phyloP scores from a whole-genome alignment of 2,329 filamentous ascomycete genomes.

The Nemania bipapillata region DNA sequence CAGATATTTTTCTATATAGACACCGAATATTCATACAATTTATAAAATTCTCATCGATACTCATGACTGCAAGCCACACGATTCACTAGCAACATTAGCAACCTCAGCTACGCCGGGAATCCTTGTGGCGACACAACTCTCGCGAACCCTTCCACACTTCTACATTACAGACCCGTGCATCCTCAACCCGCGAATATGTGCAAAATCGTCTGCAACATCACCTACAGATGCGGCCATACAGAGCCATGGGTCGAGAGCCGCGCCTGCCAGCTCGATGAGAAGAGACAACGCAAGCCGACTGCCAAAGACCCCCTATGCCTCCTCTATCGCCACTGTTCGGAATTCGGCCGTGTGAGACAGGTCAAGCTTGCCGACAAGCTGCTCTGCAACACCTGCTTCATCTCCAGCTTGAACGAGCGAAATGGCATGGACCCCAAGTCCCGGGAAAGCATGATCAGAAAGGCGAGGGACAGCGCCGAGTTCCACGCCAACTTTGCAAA shows the following conservation, averaged over 20 bases:
- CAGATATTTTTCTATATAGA: background rate
- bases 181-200: constrained; percentile 6
- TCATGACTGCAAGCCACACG: background rate
- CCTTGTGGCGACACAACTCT: background rate
- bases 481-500: background rate
- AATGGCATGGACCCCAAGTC: background rate
- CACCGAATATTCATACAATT: background rate
- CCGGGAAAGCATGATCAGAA: background rate
- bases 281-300: background rate
- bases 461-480: background rate
- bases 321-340: background rate
- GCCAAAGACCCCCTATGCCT: constrained; percentile 12
- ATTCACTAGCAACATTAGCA: background rate
- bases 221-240: constrained; percentile 9
- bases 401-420: background rate
- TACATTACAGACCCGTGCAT: background rate
- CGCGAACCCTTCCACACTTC: background rate
- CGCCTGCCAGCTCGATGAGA: background rate
- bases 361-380: background rate
- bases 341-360: constrained; percentile 4
- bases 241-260: background rate
- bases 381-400: constrained; percentile 3
- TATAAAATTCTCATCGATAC: background rate
- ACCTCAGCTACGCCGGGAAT: background rate
- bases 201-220: constrained; percentile 18